Base-by-base conservation (phyloP, 2,329 filamentous ascomycete species). In the Diaporthe velutina region DNA sequence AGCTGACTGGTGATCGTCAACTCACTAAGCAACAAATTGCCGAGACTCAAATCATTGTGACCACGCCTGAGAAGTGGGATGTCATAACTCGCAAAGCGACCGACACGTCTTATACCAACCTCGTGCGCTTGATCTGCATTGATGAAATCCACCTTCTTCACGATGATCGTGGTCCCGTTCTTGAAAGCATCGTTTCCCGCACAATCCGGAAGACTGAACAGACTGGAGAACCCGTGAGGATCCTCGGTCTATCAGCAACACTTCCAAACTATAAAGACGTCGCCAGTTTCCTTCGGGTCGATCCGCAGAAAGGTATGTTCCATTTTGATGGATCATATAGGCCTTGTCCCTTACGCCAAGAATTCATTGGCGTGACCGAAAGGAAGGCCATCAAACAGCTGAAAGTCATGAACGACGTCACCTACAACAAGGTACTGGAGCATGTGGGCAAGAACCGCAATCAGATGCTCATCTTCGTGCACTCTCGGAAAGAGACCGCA, bases 371-470 rank as follows among this genome's bases (percentile, higher is more conserved):
- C 71, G 94, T 99, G 57, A 98, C 96, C 0, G 97, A 99, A 79
- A 97, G 97, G 86, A 98, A 98, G 83, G 94, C 97, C 8, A 99
- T 99, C 85, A 99, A 98, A 85, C 97, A 99, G 83, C 88, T 99
- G 72, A 98, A 98, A 88, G 97, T 94, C 0, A 99, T 99, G 97
- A 99, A 99, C 81, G 97, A 99, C 79, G 96, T 99, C 72, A 98
- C 95, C 74, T 99, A 99, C 84, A 97, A 93, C 77, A 99, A 99
- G 84, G 96, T 98, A 38, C 90, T 99, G 72, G 97, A 99, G 83
- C 96, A 98, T 81, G 96, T 98, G 40, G 97, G 97, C 9, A 93
- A 93, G 75, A 93, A 97, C 80, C 92, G 94, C 77, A 98, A 99
- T 80, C 97, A 99, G 83, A 98, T 99, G 96, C 91, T 99, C 52